Evolutionary conservation across 331 rosid species (phyloP), one percentile per base, ranked within the genome.

Genomic region (Telfairia occidentalis): DNA sequence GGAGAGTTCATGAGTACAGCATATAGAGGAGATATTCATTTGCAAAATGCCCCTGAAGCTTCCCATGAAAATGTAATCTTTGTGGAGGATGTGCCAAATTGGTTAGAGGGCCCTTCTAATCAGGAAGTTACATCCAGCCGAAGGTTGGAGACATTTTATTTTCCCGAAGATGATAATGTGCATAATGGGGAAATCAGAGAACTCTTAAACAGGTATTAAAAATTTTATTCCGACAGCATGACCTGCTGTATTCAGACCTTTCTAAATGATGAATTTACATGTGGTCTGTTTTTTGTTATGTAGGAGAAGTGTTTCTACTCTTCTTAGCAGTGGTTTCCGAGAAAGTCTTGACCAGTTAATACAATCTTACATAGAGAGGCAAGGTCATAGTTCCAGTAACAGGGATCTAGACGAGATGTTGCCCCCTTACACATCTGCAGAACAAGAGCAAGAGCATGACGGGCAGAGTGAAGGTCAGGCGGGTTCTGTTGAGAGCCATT

Each of bases 241-340:
- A 57, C 81, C 59, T 81, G 83, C 38, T 46, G 69, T 43, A 74
- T 13, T 42, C 46, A 26, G 66, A 23, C 71, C 76, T 74, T 71
- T 52, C 76, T 29, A 48, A 77, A 45, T 55, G 24, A 26, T 53
- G 49, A 73, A 32, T 78, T 70, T 53, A 50, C 23, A 72, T 13
- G 54, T 53, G 48, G 24, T 4, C 58, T 35, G 15, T 70, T 77
- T 35, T 77, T 37, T 83, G 46, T 76, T 70, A 69, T 86, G 84
- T 89, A 95, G 99, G 90, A 95, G 99, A 83, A 90, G 99, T 80
- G 99, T 95, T 75, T 95, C 99, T 81, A 95, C 83, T 85, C 96
- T 95, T 81, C 92, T 94, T 63, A 86, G 84, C 48, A 95, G 99
- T 85, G 96, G 92, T 70, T 95, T 95, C 34, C 97, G 99, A 21